phyloP scores from a whole-genome alignment of 371 early-diverging fungal species.

The Caulochytrium protostelioides region DNA sequence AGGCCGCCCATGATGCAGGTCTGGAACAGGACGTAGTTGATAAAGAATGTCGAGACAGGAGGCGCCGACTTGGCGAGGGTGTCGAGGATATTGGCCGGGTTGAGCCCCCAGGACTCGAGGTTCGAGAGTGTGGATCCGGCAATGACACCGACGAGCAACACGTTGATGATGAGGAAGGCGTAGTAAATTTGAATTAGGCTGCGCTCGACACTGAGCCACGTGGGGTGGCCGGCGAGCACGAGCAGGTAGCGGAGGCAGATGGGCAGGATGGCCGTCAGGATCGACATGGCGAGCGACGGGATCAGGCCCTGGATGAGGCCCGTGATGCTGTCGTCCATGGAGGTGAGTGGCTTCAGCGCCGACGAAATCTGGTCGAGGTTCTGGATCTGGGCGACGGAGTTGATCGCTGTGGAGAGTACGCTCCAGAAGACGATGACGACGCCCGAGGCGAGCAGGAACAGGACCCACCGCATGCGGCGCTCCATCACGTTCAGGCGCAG shows the following conservation, averaged over 20 bases:
- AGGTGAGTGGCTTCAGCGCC: conserved; percentile 15
- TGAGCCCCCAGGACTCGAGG: conserved; percentile 12
- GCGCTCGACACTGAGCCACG: conserved; percentile 19
- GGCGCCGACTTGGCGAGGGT: conserved; percentile 39
- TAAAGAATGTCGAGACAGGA: conserved; percentile 47
- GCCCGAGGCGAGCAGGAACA: conserved; percentile 23
- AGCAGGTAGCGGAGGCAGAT: conserved; percentile 22
- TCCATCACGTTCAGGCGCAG: conserved; percentile 34
- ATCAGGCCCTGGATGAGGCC: conserved; percentile 59
- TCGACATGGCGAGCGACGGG: conserved; percentile 44
- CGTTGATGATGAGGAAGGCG: conserved; percentile 54
- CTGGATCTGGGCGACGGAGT: conserved; percentile 37
- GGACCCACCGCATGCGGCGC: conserved; percentile 29
- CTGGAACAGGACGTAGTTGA: conserved; percentile 53
- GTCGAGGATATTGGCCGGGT: conserved; percentile 25
- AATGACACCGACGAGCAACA: conserved; percentile 53
- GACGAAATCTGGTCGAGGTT: conserved; percentile 25
- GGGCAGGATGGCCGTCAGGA: conserved; percentile 48
- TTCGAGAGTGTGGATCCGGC: conserved; percentile 38
- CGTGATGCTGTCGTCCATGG: conserved; percentile 10
- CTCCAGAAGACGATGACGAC: conserved; percentile 50
- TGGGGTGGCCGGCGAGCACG: not conserved
- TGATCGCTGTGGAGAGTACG: conserved; percentile 36
- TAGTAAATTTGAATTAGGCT: conserved; percentile 43
- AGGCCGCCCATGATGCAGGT: conserved; percentile 16